Base-by-base conservation (phyloP, 768 basidiomycete genomes). In the Termitomyces sp. region DNA sequence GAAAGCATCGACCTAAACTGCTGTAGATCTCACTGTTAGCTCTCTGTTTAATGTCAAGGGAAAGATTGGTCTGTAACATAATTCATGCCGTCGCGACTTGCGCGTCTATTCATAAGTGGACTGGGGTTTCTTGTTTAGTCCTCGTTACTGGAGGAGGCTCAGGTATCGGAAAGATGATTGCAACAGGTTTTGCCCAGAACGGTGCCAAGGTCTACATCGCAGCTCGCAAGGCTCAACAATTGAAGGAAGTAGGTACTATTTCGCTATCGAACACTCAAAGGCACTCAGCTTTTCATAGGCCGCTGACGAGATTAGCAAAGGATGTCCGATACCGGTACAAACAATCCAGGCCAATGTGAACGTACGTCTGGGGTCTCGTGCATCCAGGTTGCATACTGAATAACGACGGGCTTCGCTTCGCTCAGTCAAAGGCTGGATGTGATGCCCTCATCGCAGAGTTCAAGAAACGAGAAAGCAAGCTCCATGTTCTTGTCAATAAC, bases 191-290 rank as follows among this genome's bases (percentile, higher is more conserved):
- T 62, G 89, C 87, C 1, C 82, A 86, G 71, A 94, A 94, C 64
- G 93, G 93, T 12, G 90, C 87, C 35, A 87, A 84, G 63, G 93
- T 96, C 42, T 94, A 94, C 72, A 93, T 95, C 62, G 91, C 93
- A 14, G 86, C 90, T 11, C 78, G 93, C 54, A 94, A 92, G 67
- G 89, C 91, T 72, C 67, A 75, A 19, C 86, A 87, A 63, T 77
- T 95, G 56, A 83, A 87, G 71, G 81, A 88, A 78, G 89, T 87
- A 55, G 51, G 78, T 67, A 33, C 30, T 17, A 42, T 23, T 42
- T 42, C 21, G 17, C 37, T 31, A 26, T 52, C 38, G 5, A 28
- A 30, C 28, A 8, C 17, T 19, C 12, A n/a, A 31, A 26, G 5
- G 12, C 15, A 7, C 15, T 56, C 12, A 41, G 11, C 0, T n/a